Conservation (phyloP, 2,329 filamentous ascomycete species). For the Diaporthe australafricana region DNA sequence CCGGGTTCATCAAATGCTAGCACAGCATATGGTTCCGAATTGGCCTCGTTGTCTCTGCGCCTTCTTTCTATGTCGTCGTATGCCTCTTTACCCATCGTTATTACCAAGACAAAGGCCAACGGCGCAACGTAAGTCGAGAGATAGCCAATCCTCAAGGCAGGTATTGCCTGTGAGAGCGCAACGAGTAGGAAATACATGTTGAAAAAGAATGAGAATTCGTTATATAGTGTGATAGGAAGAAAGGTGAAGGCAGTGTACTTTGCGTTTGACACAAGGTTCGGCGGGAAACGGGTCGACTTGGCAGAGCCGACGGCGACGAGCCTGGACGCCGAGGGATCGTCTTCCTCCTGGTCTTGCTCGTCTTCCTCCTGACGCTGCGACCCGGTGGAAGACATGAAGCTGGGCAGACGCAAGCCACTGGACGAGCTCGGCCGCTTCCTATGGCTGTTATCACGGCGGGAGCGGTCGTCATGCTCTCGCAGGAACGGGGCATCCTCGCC, state of each 20-base stretch:
- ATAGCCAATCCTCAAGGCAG: slow-evolving; percentile 90
- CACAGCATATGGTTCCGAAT: slow-evolving; percentile 88
- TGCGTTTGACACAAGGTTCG: slow-evolving; percentile 93
- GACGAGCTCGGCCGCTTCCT: slow-evolving; percentile 57
- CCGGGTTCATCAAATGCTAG: slow-evolving; percentile 75
- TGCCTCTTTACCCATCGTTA: slow-evolving; percentile 96
- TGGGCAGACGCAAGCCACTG: slow-evolving; percentile 71
- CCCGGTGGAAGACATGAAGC: slow-evolving; percentile 66
- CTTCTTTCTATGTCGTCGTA: slow-evolving; percentile 91
- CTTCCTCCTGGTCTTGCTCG: slow-evolving; percentile 61
- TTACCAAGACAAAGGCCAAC: slow-evolving; percentile 88
- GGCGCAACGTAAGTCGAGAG: slow-evolving; percentile 95
- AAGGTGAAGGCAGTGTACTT: slow-evolving; percentile 98
- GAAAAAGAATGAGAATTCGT: slow-evolving; percentile 99
- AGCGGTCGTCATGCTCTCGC: slow-evolving; percentile 51
- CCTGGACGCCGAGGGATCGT: slow-evolving; percentile 78
- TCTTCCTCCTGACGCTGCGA: slow-evolving; percentile 56
- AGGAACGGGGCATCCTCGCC: slow-evolving; percentile 84
- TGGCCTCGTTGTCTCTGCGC: slow-evolving; percentile 90
- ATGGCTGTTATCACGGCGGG: slow-evolving; percentile 51
- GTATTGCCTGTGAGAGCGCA: slow-evolving; percentile 92
- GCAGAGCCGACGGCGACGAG: slow-evolving; percentile 79
- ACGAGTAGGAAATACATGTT: slow-evolving; percentile 99
- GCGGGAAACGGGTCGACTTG: slow-evolving; percentile 82
- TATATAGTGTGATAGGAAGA: slow-evolving; percentile 92